phyloP scores from a whole-genome alignment of 1,284 basidiomycete genomes.

The Tranzscheliella williamsii region DNA sequence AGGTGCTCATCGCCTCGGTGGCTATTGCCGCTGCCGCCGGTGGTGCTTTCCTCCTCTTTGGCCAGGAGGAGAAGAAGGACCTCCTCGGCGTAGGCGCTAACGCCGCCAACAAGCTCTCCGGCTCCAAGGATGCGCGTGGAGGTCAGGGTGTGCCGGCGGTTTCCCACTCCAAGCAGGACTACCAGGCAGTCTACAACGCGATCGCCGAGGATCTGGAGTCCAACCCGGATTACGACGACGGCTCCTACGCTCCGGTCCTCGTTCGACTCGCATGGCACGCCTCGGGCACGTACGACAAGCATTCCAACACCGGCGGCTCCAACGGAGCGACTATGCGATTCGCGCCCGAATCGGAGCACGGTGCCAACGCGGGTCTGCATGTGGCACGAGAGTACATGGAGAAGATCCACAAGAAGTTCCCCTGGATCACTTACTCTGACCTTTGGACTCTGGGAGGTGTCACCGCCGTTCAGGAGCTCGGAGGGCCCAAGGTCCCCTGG shows the following conservation, averaged over 20 bases:
- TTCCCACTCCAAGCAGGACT: constrained; percentile 46
- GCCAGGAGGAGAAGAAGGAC: constrained; percentile 33
- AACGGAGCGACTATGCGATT: constrained; percentile 60
- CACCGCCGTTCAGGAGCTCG: constrained; percentile 70
- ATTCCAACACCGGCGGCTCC: constrained; percentile 78
- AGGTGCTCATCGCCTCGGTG: constrained; percentile 37
- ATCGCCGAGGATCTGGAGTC: constrained; percentile 53
- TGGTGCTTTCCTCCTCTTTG: constrained; percentile 36
- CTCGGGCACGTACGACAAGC: constrained; percentile 77
- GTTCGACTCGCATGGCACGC: constrained; percentile 86
- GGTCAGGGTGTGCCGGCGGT: constrained; percentile 1
- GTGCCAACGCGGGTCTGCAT: constrained; percentile 83
- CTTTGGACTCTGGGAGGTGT: constrained; percentile 63
- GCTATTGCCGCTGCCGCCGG: constrained; percentile 36
- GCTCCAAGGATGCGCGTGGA: constrained; percentile 21
- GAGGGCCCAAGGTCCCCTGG: constrained; percentile 62
- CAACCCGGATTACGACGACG: constrained; percentile 52
- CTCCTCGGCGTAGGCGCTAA: constrained; percentile 40
- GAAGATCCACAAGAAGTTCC: constrained; percentile 71
- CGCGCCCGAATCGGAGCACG: constrained; percentile 68
- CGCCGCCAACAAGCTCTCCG: constrained; percentile 39
- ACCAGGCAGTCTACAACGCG: constrained; percentile 59
- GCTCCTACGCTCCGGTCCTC: constrained; percentile 66
- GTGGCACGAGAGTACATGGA: constrained; percentile 84
- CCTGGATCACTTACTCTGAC: constrained; percentile 59